Evolutionary conservation across 202 grass and related monocot genomes (phyloP), one percentile per base, ranked within the genome.

Genomic region (Zoysia matrella): DNA sequence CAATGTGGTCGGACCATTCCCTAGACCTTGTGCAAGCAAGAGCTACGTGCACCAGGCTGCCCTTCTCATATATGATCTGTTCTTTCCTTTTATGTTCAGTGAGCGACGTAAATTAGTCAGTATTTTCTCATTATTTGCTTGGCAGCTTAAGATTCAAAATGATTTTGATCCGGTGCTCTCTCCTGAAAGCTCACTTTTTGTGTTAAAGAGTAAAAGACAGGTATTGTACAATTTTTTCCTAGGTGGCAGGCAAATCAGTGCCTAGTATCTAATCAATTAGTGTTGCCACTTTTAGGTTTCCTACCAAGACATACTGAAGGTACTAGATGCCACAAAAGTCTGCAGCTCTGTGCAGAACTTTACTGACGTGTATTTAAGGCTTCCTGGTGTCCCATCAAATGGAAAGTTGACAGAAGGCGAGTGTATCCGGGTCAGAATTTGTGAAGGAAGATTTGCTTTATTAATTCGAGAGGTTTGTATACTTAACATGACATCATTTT

Each of bases 151-250:
- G 84, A 95, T 98, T 85, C 88, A 90, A 78, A 98, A 98, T 83
- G 95, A 98, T 88, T 98, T 98, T 90, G 95, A 98, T 86, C 95
- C 95, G 14, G 92, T 98, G 52, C 88, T 98, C 48, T 98, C 95
- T 81, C 95, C 95, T 66, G 95, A 98, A 92, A 98, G 95, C 73
- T 98, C 95, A 67, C 80, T 94, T 67, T 98, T 98, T 82, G 92
- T 98, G 16, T 86, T 98, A 72, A 98, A 98, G 93, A 98, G 95
- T 84, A 98, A 86, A 86, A 95, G 86, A 69, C 85, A 95, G 86
- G 95, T 95, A 70, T 73, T 41, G 63, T 82, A 30, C 48, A 77
- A 51, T 16, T 90, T 68, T 68, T 79, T 51, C 15, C 52, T 47
- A 47, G 51, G 2, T 13, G 51, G 50, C 41, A 14, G n/a, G 6